Evolutionary conservation across 257 asterid genomes (phyloP), one percentile per base, ranked within the genome.

Genomic region (Plectranthus barbatus): DNA sequence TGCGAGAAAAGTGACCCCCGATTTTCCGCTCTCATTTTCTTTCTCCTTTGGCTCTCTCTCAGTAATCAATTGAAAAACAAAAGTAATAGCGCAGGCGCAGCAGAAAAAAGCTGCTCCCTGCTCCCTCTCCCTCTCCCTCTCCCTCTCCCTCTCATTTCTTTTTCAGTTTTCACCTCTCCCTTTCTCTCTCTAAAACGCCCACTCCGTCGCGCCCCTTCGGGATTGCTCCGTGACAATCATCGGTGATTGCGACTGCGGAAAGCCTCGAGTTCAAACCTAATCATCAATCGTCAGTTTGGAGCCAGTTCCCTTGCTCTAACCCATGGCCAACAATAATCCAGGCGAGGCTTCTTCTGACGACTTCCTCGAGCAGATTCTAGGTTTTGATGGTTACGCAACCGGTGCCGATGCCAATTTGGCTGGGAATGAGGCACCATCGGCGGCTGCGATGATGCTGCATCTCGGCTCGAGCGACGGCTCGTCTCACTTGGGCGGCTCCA

Each of bases 261-360:
- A 23, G 37, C 52, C 48, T 31, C 61, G 42, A 69, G 29, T 51
- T 55, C 23, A 36, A 58, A 9, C 67, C 66, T 54, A 41, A 59
- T 37, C 69, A 0, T 20, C 68, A 37, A 39, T 39, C 49, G 19
- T 49, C 23, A 64, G 65, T 40, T 56, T 64, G 21, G 66, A 56
- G 50, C 72, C 62, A 65, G 48, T 24, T 44, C 44, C 46, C 10
- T 53, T 4, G 4, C 29, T 61, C 36, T 53, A 62, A 54, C 18
- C 64, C 73, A 90, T 90, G 99, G 90, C 96, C 42, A 85, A 84
- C 78, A 85, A 92, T 77, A 85, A 92, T 64, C 86, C 81, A 3
- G 73, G 85, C 12, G 98, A 88, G 40, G 61, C 83, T 23, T 69
- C 96, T 0, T 79, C 97, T 24, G 99, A 93, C 73, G 99, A 93